These are phyloP conservation scores for Hyaloraphidium curvatum DNA, from an alignment of 192 early-diverging fungal species.

Conservation along the genomic window DNA sequence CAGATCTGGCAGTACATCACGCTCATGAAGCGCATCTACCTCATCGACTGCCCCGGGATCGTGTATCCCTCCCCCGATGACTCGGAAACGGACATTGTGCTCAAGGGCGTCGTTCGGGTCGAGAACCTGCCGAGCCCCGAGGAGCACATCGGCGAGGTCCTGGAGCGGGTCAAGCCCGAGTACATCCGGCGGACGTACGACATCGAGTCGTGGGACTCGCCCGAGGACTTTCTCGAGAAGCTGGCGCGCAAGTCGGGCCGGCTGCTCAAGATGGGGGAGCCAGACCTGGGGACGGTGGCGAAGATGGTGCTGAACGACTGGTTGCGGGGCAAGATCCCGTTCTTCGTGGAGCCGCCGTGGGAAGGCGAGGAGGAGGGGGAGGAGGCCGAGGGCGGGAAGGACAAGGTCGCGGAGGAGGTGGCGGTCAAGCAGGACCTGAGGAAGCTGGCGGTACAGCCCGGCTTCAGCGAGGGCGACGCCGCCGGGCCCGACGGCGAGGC, in stretches of 20 bases:
- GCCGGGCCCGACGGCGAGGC: not conserved
- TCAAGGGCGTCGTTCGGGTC: constrained; percentile 89
- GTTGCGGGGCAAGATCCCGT: constrained; percentile 92
- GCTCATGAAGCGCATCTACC: constrained; percentile 90
- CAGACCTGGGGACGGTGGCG: constrained; percentile 75
- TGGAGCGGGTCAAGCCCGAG: constrained; percentile 65
- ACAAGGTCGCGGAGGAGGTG: too few relatives aligned
- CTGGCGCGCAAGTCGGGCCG: constrained; percentile 71
- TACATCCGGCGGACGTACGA: constrained; percentile 88
- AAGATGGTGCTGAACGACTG: constrained; percentile 99
- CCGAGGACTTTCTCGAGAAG: constrained; percentile 79
- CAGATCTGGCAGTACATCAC: constrained; percentile 99
- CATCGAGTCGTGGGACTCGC: constrained; percentile 55
- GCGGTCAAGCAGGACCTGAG: constrained; percentile 72
- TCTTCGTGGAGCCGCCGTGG: constrained; percentile 61
- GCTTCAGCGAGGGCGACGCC: not conserved
- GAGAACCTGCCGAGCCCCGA: constrained; percentile 81
- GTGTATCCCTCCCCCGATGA: constrained; percentile 75
- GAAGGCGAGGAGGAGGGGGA: constrained; percentile 16
- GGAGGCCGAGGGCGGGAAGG: constrained; percentile 12
- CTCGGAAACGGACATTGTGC: constrained; percentile 83
- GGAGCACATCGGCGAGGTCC: constrained; percentile 67
- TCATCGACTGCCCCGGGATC: constrained; percentile 98
- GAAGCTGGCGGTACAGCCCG: too few relatives aligned
- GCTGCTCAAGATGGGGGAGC: constrained; percentile 76